Evolutionary conservation across 192 early-diverging fungal genomes (phyloP).

Genomic region (Gamsiella multidivaricata): DNA sequence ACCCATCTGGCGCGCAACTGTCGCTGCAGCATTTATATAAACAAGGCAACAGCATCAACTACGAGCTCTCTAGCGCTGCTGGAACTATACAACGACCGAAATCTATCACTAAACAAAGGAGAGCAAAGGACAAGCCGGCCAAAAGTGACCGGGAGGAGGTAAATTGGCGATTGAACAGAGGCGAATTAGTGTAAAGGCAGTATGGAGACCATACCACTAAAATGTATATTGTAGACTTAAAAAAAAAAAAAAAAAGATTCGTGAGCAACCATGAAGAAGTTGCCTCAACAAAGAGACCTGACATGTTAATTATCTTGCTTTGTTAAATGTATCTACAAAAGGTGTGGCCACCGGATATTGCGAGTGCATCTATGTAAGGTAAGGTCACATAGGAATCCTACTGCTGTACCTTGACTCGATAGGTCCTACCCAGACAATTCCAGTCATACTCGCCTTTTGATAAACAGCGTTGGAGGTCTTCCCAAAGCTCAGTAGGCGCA

Average conservation of each 20-base stretch:
- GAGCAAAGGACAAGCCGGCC: constrained; percentile 8
- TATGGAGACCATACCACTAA: too few relatives aligned
- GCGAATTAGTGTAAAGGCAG: too few relatives aligned
- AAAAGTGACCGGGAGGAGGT: constrained; percentile 52
- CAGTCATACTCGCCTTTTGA: background rate
- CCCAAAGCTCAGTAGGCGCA: constrained; percentile 64
- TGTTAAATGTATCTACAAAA: constrained; percentile 22
- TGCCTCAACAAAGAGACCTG: too few relatives aligned
- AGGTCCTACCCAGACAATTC: too few relatives aligned
- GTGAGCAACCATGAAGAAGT: too few relatives aligned
- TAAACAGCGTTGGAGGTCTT: constrained; percentile 59
- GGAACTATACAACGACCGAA: background rate
- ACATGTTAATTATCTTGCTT: background rate
- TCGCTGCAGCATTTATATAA: too few relatives aligned
- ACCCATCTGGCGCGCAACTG: too few relatives aligned
- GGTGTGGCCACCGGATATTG: constrained; percentile 72
- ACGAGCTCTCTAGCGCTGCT: too few relatives aligned
- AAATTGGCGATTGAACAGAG: background rate
- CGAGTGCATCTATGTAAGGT: constrained; percentile 70
- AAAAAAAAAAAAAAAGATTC: too few relatives aligned
- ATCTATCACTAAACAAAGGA: constrained; percentile 7
- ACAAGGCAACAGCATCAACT: too few relatives aligned
- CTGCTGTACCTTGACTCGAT: too few relatives aligned
- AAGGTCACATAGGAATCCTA: background rate
- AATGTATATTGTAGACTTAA: too few relatives aligned